These are phyloP conservation scores for Boechera stricta DNA, from an alignment of 345 rosid species.

Conservation along the genomic window DNA sequence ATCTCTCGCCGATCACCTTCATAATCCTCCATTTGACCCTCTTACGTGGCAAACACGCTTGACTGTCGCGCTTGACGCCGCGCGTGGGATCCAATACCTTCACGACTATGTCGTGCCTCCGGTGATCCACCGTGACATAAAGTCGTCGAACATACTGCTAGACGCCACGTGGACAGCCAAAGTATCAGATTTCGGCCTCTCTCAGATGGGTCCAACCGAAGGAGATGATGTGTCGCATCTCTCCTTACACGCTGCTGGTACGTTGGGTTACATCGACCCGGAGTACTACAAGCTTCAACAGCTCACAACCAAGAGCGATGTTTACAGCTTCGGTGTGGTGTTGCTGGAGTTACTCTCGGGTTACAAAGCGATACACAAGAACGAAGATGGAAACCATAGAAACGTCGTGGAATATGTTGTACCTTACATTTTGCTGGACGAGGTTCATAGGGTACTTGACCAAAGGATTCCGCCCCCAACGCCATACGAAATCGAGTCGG, in stretches of 20 bases:
- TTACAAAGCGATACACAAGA: constrained; percentile 62
- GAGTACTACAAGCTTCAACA: constrained; percentile 78
- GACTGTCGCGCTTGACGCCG: constrained; percentile 70
- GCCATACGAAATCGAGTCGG: constrained; percentile 77
- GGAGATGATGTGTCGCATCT: constrained; percentile 60
- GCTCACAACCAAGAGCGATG: constrained; percentile 70
- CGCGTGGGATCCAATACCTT: constrained; percentile 75
- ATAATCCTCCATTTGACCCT: constrained; percentile 51
- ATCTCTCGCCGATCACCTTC: constrained; percentile 75
- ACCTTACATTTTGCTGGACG: constrained; percentile 67
- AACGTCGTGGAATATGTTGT: constrained; percentile 69
- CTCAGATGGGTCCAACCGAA: constrained; percentile 61
- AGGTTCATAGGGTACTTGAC: constrained; percentile 73
- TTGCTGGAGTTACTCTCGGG: constrained; percentile 72
- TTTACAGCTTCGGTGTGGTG: constrained; percentile 80
- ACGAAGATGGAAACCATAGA: constrained; percentile 54
- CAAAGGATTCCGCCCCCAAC: constrained; percentile 67
- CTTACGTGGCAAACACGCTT: constrained; percentile 71
- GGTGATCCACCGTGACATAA: constrained; percentile 84
- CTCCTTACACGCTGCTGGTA: constrained; percentile 72
- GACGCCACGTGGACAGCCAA: constrained; percentile 64
- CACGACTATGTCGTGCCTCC: constrained; percentile 68
- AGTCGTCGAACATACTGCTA: constrained; percentile 75
- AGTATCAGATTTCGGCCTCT: constrained; percentile 84
- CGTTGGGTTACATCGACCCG: constrained; percentile 81